Evolutionary conservation across 2,329 filamentous ascomycete genomes (phyloP), one percentile per base, ranked within the genome.

Genomic region (Fusarium pseudonygamai): DNA sequence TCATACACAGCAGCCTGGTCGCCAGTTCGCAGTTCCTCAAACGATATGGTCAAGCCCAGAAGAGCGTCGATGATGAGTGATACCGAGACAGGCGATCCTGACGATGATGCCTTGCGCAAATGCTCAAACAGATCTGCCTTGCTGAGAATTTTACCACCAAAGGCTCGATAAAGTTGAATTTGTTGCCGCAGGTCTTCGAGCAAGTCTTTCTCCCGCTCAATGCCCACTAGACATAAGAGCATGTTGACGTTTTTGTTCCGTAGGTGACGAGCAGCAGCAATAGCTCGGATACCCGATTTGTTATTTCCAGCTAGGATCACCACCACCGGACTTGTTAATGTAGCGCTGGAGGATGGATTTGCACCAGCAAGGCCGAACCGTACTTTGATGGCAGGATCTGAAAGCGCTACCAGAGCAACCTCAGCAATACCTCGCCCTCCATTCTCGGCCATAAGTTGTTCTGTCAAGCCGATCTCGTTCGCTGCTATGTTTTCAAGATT

Each of bases 281-380:
- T 87, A 7, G 95, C 94, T 66, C 96, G 89, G 42, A 93, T 92
- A 43, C 96, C 95, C 2, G 92, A 95, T 74, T 94, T 94, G 82
- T 97, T 96, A 81, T 98, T 98, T n/a, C 96, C 96, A 1, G 94
- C 95, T n/a, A 98, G 87, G 12, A 98, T 90, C 28, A 97, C 90
- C 37, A 90, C 84, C 1, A 86, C 85, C 9, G 82, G 81, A 47
- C 77, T 81, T 68, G 67, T 80, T 45, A 79, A 64, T 40, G 75
- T 76, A 14, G 78, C 74, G 24, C 80, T 79, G 26, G 78, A 75
- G 13, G 79, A 78, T 4, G 78, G 75, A 47, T 78, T 79, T 14
- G 79, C 85, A 55, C 80, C 87, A 52, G 84, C 85, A 26, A 87
- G 81, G 65, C 80, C 80, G 55, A 82, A 84, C 16, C 84, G 89